Conservation (phyloP, 1,139 yeast genomes). For the Candida pseudoviswanathii region DNA sequence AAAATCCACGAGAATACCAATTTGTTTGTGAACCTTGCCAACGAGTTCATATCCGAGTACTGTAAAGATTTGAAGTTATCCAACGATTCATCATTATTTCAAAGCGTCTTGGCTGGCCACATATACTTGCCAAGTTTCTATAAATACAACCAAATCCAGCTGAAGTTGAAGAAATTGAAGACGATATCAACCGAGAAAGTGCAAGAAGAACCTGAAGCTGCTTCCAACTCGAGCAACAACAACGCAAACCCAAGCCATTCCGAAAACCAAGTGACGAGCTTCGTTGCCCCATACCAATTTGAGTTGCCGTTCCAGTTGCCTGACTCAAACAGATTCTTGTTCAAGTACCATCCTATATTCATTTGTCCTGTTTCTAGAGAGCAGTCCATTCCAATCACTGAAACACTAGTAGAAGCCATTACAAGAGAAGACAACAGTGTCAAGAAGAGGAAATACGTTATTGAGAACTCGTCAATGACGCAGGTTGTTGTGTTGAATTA, state of each 20-base stretch:
- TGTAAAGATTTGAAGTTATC: constrained; percentile 66
- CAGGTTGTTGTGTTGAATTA: constrained; percentile 49
- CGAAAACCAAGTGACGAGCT: constrained; percentile 8
- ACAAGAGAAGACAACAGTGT: constrained; percentile 18
- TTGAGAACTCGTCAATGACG: constrained; percentile 21
- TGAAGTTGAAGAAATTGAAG: constrained; percentile 26
- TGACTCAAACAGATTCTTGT: constrained; percentile 42
- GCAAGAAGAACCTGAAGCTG: constrained; percentile 5
- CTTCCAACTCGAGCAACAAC: background rate
- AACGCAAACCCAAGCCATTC: background rate
- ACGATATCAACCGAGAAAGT: constrained; percentile 29
- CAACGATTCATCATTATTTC: constrained; percentile 70
- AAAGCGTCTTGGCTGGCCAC: constrained; percentile 69
- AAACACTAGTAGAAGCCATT: constrained; percentile 13
- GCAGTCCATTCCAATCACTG: constrained; percentile 52
- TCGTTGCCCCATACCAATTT: constrained; percentile 28
- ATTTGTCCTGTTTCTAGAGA: constrained; percentile 92
- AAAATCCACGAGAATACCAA: constrained; percentile 35
- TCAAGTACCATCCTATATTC: constrained; percentile 77
- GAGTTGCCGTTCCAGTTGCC: constrained; percentile 50
- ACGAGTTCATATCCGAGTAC: constrained; percentile 65
- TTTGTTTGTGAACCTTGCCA: constrained; percentile 40
- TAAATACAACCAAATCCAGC: constrained; percentile 58
- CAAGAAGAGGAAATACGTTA: constrained; percentile 23
- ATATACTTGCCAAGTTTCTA: constrained; percentile 72